Conservation (phyloP, 345 rosid species). For the Clausena lansium region DNA sequence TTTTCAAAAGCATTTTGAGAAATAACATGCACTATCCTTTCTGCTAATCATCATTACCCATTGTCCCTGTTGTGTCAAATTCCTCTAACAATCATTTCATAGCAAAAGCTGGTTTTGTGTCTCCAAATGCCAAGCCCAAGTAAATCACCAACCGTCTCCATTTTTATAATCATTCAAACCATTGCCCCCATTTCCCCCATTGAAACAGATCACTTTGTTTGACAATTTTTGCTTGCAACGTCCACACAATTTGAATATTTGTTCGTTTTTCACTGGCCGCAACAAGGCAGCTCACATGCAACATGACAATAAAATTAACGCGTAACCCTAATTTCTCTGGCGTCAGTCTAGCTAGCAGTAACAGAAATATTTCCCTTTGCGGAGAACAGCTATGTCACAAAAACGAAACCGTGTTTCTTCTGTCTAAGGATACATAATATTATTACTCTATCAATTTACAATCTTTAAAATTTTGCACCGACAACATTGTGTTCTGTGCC, state of each 20-base stretch:
- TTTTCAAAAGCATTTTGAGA: neutral
- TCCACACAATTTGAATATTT: neutral
- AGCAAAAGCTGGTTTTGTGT: neutral
- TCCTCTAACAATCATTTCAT: neutral
- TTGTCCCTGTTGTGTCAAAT: neutral
- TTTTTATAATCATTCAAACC: too few relatives aligned
- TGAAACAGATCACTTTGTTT: neutral
- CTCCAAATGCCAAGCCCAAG: neutral
- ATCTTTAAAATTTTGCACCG: constrained; percentile 5
- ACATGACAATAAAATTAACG: neutral
- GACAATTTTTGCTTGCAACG: neutral
- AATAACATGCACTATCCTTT: constrained; percentile 5
- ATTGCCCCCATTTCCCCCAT: neutral
- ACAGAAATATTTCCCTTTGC: neutral
- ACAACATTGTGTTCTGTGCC: constrained; percentile 6
- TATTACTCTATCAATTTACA: neutral
- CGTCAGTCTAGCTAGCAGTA: neutral
- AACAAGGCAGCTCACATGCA: neutral
- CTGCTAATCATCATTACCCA: neutral
- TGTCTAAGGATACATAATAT: neutral
- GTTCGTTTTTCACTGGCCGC: neutral
- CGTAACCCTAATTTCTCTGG: neutral
- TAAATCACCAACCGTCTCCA: neutral
- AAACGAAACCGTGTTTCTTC: constrained; percentile 7
- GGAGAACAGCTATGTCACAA: constrained; percentile 6